These are phyloP conservation scores for Striga hermonthica DNA, from an alignment of 305 asterid genomes.

Conservation along the genomic window DNA sequence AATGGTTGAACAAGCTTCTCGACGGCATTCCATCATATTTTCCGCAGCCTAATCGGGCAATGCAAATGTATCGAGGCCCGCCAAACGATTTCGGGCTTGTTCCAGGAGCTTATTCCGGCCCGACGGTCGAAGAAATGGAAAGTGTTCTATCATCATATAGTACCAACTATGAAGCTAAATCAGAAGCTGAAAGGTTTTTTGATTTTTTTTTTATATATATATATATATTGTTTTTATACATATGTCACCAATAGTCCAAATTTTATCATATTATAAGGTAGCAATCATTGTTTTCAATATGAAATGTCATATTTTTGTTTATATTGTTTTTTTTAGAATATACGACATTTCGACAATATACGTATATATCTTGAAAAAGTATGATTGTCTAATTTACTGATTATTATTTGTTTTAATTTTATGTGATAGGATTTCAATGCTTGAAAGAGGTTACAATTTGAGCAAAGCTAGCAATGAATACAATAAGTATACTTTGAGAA, in stretches of 20 bases:
- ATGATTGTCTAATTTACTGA: not conserved
- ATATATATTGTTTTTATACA: too few species aligned
- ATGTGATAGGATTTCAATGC: slow-evolving; percentile 40
- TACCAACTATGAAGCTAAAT: slow-evolving; percentile 30
- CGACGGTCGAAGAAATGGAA: slow-evolving; percentile 38
- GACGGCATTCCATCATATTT: slow-evolving; percentile 48
- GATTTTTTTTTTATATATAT: too few species aligned
- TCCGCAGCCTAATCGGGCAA: slow-evolving; percentile 35
- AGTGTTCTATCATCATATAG: slow-evolving; percentile 36
- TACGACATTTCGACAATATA: too few species aligned
- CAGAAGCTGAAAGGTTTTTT: slow-evolving; percentile 48
- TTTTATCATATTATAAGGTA: not conserved
- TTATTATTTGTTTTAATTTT: not conserved
- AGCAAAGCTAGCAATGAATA: slow-evolving; percentile 35
- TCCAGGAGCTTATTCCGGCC: slow-evolving; percentile 32
- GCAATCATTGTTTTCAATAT: not conserved
- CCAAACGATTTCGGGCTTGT: slow-evolving; percentile 23
- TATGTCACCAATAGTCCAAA: not conserved
- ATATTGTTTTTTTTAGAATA: too few species aligned
- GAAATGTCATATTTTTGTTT: too few species aligned
- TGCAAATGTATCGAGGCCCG: slow-evolving; percentile 24
- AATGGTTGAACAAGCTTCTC: slow-evolving; percentile 49
- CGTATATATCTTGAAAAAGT: too few species aligned
- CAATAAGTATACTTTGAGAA: slow-evolving; percentile 58
- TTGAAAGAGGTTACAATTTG: slow-evolving; percentile 37